phyloP scores from a whole-genome alignment of 2,329 filamentous ascomycete genomes.

The Penicillium hordei region DNA sequence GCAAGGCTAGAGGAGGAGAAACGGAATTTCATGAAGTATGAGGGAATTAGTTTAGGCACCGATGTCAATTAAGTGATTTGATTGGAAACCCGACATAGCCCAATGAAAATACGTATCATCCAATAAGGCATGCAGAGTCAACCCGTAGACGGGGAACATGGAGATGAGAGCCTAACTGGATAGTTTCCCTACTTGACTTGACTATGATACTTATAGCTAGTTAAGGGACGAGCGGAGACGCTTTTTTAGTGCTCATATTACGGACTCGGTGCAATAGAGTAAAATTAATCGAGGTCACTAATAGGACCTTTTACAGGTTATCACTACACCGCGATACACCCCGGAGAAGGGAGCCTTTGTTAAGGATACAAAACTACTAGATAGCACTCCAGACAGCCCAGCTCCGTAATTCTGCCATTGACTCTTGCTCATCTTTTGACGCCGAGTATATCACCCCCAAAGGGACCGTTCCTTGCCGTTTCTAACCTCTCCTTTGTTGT shows the following conservation, averaged over 20 bases:
- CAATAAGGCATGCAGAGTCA: neutral
- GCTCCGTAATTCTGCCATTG: neutral
- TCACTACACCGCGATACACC: neutral
- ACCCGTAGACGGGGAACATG: neutral
- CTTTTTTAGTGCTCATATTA: neutral
- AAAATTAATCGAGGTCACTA: neutral
- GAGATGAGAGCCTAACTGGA: neutral
- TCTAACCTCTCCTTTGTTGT: slow-evolving; percentile 14
- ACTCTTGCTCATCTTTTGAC: neutral
- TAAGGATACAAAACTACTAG: neutral
- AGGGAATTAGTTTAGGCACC: neutral
- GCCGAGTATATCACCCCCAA: neutral
- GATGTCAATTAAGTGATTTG: neutral
- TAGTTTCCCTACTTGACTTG: neutral
- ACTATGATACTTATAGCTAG: neutral
- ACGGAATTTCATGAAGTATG: neutral
- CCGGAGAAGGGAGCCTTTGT: neutral
- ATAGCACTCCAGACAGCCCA: neutral
- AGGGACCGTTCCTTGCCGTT: neutral
- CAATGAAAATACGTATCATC: neutral
- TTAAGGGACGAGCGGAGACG: neutral
- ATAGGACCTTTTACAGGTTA: neutral
- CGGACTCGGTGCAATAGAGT: neutral
- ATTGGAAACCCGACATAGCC: neutral
- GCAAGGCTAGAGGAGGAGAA: neutral